Evolutionary conservation across 306 rosid genomes (phyloP), one percentile per base, ranked within the genome.

Genomic region (Cucurbita pepo): DNA sequence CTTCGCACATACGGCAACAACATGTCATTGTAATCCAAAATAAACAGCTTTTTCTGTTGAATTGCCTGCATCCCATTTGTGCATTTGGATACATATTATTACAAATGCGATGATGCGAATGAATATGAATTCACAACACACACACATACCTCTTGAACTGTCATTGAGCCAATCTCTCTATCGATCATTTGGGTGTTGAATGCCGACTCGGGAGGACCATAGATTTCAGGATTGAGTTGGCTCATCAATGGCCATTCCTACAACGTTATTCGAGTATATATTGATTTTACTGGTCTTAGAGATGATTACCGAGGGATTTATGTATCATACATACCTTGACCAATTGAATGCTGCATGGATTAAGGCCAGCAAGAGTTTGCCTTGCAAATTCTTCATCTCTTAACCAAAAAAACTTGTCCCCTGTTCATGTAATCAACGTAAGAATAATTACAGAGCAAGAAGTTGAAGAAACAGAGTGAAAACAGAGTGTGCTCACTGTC

Each of bases 1-100:
- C 81, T 77, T 61, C 67, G 77, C 51, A 92, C 97, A 8, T 67
- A 82, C 12, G 96, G 97, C 56, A 90, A 48, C 0, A 90, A n/a
- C 14, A 87, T 34, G 58, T 92, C 98, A 22, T 92, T 87, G 86
- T 92, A 92, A 74, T 93, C 98, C 50, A 93, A 71, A 10, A 88
- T 76, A 77, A 79, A 90, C 79, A 93, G 5, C 74, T 82, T 88
- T 85, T 88, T 93, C 52, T 83, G 80, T 22, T 75, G 36, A 58
- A 90, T 53, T 30, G 90, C 97, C 98, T 88, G 81, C 80, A 19
- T 5, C 51, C 48, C 69, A 64, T 10, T 64, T 41, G 4, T 63
- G 15, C 36, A 63, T 63, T 59, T 59, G 66, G 0, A 1, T 34
- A 57, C 8, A 57, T 57, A 25, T 57, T 57, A 58, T 6, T 58